A percentile compares a stretch with the other conserved stretches of the same genome.
phyloP scores from a whole-genome alignment of 139 green algal genomes.

The Coelastrella sp. region DNA sequence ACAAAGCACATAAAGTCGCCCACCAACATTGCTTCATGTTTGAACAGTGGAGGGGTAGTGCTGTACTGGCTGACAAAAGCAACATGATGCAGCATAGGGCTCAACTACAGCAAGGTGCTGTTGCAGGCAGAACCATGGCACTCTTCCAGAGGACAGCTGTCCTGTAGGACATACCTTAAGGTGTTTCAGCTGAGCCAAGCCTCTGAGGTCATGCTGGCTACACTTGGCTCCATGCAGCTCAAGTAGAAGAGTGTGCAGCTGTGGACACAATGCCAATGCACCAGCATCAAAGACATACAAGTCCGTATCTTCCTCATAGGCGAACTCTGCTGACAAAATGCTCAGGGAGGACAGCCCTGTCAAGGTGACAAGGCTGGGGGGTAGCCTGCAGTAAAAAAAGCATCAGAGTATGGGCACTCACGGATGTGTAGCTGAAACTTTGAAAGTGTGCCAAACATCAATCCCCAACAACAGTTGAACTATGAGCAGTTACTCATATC shows the following conservation, averaged over 20 bases:
- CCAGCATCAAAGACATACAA: conserved; percentile 26
- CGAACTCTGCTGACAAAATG: conserved; percentile 34
- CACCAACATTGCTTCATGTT: too few relatives aligned
- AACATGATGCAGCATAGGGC: background rate
- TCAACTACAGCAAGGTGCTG: background rate
- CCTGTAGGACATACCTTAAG: background rate
- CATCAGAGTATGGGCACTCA: too few relatives aligned
- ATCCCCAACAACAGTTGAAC: too few relatives aligned
- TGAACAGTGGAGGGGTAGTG: background rate
- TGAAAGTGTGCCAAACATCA: too few relatives aligned
- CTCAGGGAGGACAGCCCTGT: conserved; percentile 31
- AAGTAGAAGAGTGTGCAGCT: conserved; percentile 26
- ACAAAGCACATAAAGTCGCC: background rate
- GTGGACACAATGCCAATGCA: background rate
- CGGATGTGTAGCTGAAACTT: too few relatives aligned
- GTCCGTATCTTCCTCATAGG: conserved; percentile 24
- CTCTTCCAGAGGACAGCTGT: too few relatives aligned
- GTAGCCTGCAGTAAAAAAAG: background rate
- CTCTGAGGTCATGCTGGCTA: conserved; percentile 27
- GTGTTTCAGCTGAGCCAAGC: conserved; percentile 7
- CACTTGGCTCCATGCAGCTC: conserved; percentile 31
- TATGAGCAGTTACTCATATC: too few relatives aligned
- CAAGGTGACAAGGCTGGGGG: background rate
- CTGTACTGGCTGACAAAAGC: background rate
- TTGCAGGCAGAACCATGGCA: background rate